Base-by-base conservation (phyloP, 768 basidiomycete genomes). In the Rhizopogon rudus region DNA sequence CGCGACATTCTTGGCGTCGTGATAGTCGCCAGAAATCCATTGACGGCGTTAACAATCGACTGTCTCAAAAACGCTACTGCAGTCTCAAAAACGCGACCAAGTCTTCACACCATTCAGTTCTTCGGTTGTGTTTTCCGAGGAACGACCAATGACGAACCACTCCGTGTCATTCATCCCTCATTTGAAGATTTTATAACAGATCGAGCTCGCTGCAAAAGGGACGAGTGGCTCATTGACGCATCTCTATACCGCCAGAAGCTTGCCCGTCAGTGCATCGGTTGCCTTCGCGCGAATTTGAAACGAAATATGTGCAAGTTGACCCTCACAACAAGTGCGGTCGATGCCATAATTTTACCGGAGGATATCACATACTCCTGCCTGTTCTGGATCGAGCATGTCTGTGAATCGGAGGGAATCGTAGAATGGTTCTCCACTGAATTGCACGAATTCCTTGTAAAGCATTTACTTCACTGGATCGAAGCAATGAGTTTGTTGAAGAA, bases 391-490 rank as follows among this genome's bases (percentile, higher is more conserved):
- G 61, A 70, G 16, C 69, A 70, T 45, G 25, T 70, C n/a, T 66
- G 66, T 57, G 39, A 54, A 8, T 55, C 33, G 20, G 33, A 4
- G 16, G 13, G 25, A 20, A 31, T 25, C 13, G 61, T 60, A 9
- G 54, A 17, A 20, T 46, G 7, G 6, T n/a, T 64, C 31, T 51
- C 8, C 13, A 57, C 59, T 2, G 65, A 60, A 12, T 53, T 72
- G 1, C 6, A 59, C 2, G 9, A 1, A 31, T 68, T 70, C 54
- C 50, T 70, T 50, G 44, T 41, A 7, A 46, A 40, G 25, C 65
- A 71, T 40, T 64, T 73, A 3, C 48, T 71, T 9, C 69, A 73
- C 51, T 71, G 70, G 70, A 62, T 73, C 42, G 71, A 71, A 44
- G 60, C 54, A 28, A 70, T 71, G 70, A 52, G 63, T n/a, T 22